Conservation (phyloP, 2,329 filamentous ascomycete genomes). For the Sclerotinia glacialis region DNA sequence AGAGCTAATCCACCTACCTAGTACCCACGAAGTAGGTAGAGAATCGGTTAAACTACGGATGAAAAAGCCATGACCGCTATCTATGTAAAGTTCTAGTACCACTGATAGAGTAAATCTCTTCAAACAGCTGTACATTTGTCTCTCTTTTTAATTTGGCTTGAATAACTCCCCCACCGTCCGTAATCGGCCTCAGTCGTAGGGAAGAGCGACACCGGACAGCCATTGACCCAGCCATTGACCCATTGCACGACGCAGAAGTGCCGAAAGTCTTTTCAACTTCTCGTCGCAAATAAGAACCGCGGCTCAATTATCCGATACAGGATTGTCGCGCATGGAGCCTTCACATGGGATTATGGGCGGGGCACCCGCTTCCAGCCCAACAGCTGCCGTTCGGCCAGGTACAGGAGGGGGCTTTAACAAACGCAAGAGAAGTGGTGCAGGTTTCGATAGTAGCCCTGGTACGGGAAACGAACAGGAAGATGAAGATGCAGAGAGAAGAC, state of each 20-base stretch:
- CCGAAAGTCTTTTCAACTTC: constrained; percentile 23
- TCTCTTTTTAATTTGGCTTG: constrained; percentile 8
- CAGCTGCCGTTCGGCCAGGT: constrained; percentile 33
- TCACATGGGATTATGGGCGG: constrained; percentile 27
- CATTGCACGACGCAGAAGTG: constrained; percentile 27
- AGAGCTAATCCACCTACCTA: too few relatives aligned
- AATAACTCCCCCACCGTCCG: constrained; percentile 25
- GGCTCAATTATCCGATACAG: constrained; percentile 25
- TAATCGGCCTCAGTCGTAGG: constrained; percentile 27
- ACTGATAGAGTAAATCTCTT: constrained; percentile 19
- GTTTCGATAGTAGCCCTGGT: constrained; percentile 59
- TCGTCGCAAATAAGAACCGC: constrained; percentile 17
- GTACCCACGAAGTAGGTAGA: background rate
- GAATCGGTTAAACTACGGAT: background rate
- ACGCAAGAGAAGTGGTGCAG: constrained; percentile 56
- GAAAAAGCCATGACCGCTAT: background rate
- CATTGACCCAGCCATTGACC: constrained; percentile 25
- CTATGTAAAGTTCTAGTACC: constrained; percentile 1
- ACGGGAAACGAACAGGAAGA: constrained; percentile 56
- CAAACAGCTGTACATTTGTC: background rate
- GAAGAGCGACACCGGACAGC: constrained; percentile 34
- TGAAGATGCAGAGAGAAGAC: constrained; percentile 57
- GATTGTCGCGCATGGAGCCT: constrained; percentile 33
- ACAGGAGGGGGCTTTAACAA: constrained; percentile 43
- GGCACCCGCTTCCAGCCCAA: constrained; percentile 37